A percentile compares a stretch with the other conserved stretches of the same genome.
Evolutionary conservation across 805 yeast genomes (phyloP).

Genomic region (Maudiozyma turicensis): DNA sequence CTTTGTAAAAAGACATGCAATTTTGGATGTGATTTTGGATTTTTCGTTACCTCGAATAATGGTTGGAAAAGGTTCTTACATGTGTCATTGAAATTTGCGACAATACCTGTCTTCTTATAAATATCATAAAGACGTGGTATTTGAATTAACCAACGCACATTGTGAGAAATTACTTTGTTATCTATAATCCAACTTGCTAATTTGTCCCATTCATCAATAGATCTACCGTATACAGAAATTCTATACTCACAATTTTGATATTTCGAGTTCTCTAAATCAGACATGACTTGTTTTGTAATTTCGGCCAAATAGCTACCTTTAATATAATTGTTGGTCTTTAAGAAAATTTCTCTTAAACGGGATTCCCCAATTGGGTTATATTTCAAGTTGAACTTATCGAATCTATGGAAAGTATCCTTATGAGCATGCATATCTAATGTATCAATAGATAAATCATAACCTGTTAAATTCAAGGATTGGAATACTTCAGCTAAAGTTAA

Average conservation of each 20-base stretch:
- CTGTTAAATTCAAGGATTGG: conserved; percentile 80
- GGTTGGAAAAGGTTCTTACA: conserved; percentile 77
- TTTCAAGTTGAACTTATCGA: conserved; percentile 93
- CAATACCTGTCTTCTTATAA: conserved; percentile 68
- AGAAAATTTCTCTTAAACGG: conserved; percentile 87
- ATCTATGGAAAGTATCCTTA: conserved; percentile 93
- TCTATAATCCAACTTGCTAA: conserved; percentile 93
- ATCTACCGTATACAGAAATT: conserved; percentile 88
- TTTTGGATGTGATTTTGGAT: conserved; percentile 87
- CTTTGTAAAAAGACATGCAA: conserved; percentile 80
- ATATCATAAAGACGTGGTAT: conserved; percentile 89
- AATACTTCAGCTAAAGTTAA: conserved; percentile 85
- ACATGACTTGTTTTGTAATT: conserved; percentile 84
- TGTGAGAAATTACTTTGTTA: conserved; percentile 81
- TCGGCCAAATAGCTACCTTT: conserved; percentile 87
- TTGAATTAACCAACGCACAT: conserved; percentile 95
- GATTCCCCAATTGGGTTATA: conserved; percentile 98
- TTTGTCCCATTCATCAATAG: conserved; percentile 87
- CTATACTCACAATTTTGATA: conserved; percentile 97
- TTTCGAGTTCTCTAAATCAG: conserved; percentile 88
- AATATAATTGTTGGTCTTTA: conserved; percentile 90
- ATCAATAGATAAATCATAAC: conserved; percentile 91
- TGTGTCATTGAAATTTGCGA: conserved; percentile 64
- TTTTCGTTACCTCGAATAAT: conserved; percentile 75
- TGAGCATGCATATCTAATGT: conserved; percentile 99